Evolutionary conservation across 2,329 filamentous ascomycete species (phyloP), one percentile per base, ranked within the genome.

Genomic region (Akanthomyces muscarius): DNA sequence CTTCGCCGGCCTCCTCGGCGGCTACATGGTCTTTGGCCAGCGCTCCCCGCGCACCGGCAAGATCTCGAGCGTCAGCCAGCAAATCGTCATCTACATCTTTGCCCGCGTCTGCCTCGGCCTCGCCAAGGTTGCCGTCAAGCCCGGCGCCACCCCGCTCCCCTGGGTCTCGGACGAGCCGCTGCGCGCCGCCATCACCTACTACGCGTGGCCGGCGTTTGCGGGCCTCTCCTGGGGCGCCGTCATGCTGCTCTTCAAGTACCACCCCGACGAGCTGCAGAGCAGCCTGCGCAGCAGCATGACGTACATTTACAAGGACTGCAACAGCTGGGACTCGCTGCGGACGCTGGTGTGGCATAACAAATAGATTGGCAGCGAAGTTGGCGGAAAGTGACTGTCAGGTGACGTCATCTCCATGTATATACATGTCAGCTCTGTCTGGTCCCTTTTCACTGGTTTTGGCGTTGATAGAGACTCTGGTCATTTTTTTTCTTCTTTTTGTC

Each of bases 41-140:
- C 81, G 84, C 64, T 84, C 82, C 48, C 76, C 74, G 70, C 88
- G 90, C 65, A 80, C 77, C 44, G 89, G 89, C 69, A 84, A 84
- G 74, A 87, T 91, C 71, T 90, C 89, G 65, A 89, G 86, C 67
- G 89, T 97, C 66, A 96, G 89, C 78, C 92, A 97, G 81, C 94
- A 99, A 82, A 99, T 99, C 74, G 92, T 97, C 75, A 91, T 98
- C 70, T 99, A 99, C 80, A 90, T 99, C 66, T 97, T 97, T 73
- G 95, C 95, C 54, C 88, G 95, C 68, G 95, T 97, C 18, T 83
- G 89, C 65, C 85, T 99, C 41, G 91, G 91, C 10, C 78, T 96
- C 28, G 95, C 93, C 38, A 91, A 92, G 71, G 80, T 98, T 63
- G 86, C 90, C 63, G 86, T 98, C 66, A 88, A 91, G 75, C 84